Percentiles rank a stretch among this genome's conserved stretches.
Conservation (phyloP, 2,329 filamentous ascomycete species). For the Microdochium bolleyi region DNA sequence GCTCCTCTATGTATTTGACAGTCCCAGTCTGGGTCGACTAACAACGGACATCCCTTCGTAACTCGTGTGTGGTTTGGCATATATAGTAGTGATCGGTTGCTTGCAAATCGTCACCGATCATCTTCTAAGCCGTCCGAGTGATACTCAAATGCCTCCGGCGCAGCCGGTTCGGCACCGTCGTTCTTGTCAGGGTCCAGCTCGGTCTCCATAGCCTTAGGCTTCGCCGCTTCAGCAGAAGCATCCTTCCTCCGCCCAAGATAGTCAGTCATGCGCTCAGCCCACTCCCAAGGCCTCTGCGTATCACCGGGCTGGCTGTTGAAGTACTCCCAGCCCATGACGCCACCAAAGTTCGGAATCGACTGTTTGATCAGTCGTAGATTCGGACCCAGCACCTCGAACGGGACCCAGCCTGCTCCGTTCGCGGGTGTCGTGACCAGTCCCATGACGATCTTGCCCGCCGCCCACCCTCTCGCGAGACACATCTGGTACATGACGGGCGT, state of each 20-base stretch:
- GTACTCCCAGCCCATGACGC: constrained; percentile 84
- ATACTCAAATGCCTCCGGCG: constrained; percentile 3
- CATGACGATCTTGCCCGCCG: constrained; percentile 59
- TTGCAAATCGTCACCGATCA: constrained; percentile 6
- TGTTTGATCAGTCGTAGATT: constrained; percentile 48
- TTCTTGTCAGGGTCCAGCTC: constrained; percentile 3
- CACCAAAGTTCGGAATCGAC: constrained; percentile 60
- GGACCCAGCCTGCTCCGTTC: constrained; percentile 61
- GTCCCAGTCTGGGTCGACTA: too few species aligned
- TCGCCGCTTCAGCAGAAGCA: background rate
- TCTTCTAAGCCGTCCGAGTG: constrained; percentile 2
- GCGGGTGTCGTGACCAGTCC: constrained; percentile 67
- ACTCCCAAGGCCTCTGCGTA: constrained; percentile 57
- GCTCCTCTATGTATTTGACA: too few species aligned
- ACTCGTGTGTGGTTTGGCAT: too few species aligned
- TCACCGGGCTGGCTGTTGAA: constrained; percentile 64
- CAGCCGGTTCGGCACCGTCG: background rate
- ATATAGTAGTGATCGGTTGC: background rate
- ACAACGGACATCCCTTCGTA: too few species aligned
- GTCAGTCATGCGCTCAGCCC: constrained; percentile 58
- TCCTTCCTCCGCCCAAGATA: background rate
- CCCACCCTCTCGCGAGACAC: constrained; percentile 51
- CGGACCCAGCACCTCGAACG: constrained; percentile 44
- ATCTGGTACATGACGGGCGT: constrained; percentile 38
- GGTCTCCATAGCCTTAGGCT: background rate